Percentiles rank a stretch among this genome's conserved stretches.
Evolutionary conservation across 257 asterid species (phyloP).

Genomic region (Solanum okadae): DNA sequence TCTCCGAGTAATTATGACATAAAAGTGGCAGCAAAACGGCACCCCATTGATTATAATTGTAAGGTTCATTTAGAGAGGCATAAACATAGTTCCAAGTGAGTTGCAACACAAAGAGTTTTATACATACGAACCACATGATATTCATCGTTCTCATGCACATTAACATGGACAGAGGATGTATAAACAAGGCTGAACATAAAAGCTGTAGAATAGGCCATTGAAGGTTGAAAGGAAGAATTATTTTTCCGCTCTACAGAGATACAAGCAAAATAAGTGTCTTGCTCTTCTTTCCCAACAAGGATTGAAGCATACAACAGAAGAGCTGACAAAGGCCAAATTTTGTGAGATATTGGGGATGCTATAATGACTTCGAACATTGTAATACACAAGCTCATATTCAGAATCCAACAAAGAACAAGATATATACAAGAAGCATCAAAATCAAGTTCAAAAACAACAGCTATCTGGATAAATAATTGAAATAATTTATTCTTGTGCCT

Average conservation of each 20-base stretch:
- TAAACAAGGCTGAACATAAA: neutral
- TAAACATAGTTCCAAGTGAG: neutral
- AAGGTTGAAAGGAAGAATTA: neutral
- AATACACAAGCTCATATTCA: neutral
- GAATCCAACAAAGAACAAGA: neutral
- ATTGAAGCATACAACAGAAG: conserved; percentile 58
- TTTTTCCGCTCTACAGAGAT: neutral
- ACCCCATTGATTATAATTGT: neutral
- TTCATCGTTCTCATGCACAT: neutral
- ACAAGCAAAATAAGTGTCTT: conserved; percentile 5
- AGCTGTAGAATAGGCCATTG: neutral
- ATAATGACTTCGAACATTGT: neutral
- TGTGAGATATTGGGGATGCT: neutral
- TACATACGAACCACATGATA: neutral
- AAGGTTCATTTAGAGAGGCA: neutral
- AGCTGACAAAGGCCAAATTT: neutral
- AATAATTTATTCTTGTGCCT: neutral
- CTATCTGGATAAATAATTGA: neutral
- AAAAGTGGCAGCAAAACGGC: neutral
- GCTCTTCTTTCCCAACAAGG: conserved; percentile 90
- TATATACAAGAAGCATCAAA: neutral
- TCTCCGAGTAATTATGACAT: neutral
- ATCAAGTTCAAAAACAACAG: neutral
- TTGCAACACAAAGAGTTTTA: neutral
- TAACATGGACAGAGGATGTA: neutral